These are phyloP conservation scores for Syzygium oleosum DNA, from an alignment of 345 rosid genomes.

Conservation along the genomic window DNA sequence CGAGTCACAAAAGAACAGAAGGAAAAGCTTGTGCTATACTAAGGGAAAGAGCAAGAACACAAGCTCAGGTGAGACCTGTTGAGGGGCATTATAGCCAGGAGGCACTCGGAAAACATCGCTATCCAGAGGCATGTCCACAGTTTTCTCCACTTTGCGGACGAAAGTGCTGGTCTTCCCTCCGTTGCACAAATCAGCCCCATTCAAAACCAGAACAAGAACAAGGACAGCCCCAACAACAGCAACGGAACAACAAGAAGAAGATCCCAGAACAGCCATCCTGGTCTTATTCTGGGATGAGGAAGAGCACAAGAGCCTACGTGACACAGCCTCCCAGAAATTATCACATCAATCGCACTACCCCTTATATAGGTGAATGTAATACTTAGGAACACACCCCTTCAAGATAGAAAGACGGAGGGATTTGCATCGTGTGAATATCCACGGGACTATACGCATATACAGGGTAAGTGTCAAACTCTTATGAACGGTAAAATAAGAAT, in stretches of 20 bases:
- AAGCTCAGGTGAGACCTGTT: constrained; percentile 19
- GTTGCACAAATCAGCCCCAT: not conserved
- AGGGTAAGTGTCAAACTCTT: not conserved
- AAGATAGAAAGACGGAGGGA: not conserved
- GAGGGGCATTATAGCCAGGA: constrained; percentile 35
- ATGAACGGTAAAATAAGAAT: not conserved
- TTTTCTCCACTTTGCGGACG: constrained; percentile 25
- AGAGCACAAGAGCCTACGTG: not conserved
- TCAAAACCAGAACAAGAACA: not conserved
- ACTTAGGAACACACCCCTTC: not conserved
- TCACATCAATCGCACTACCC: not conserved
- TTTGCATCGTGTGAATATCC: not conserved
- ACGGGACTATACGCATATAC: not conserved
- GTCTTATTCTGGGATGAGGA: not conserved
- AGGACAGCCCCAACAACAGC: not conserved
- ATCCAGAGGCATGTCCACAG: constrained; percentile 31
- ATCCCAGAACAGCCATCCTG: not conserved
- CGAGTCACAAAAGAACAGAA: not conserved
- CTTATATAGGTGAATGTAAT: not conserved
- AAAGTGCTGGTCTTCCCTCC: constrained; percentile 34
- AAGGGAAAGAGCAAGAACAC: not conserved
- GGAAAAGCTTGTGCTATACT: not conserved
- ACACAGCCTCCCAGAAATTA: not conserved
- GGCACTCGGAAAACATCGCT: constrained; percentile 29
- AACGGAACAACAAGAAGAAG: not conserved